Evolutionary conservation across 177 flowering plant genomes (phyloP), one percentile per base, ranked within the genome.

Genomic region (Vitis hybrid): DNA sequence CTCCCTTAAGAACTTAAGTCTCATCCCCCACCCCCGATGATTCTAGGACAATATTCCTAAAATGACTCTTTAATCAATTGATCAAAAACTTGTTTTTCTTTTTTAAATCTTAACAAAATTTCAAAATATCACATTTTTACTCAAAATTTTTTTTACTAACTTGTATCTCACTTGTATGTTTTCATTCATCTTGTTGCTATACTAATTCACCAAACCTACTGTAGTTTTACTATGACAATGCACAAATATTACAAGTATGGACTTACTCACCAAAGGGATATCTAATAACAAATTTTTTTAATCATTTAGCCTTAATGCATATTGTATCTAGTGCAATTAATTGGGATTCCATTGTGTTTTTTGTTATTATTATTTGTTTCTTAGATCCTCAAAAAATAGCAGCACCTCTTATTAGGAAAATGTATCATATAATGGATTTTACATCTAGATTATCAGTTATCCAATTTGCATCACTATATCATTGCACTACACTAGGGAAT

Each of bases 401-500:
- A 9, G 3, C 0, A 12, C 2, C 55, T 56, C 59, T 0, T 56
- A 16, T 0, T 1, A 18, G 9, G 6, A 56, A 56, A 6, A 18
- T 56, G 1, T 4, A 56, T n/a, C 19, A 12, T n/a, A 4, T 56
- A 56, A 0, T 5, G 18, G 20, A 56, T 10, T 56, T 56, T 18
- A 56, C 13, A 56, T 56, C 1, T 4, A 56, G 0, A n/a, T 20
- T 18, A 18, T 56, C 4, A 26, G 5, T 26, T 26, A 26, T 26
- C 29, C 5, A 26, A 26, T 26, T 26, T 26, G 29, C 29, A 26
- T 56, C 59, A 56, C 59, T 56, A 18, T 56, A 56, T n/a, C 59
- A 0, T 56, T 56, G 5, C 7, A 56, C 19, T 10, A 56, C 22
- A n/a, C 5, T 15, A 3, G 13, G n/a, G 18, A 18, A 56, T 11